These are phyloP conservation scores for Calonectria pteridis DNA, from an alignment of 2,329 filamentous ascomycete species.

Conservation along the genomic window DNA sequence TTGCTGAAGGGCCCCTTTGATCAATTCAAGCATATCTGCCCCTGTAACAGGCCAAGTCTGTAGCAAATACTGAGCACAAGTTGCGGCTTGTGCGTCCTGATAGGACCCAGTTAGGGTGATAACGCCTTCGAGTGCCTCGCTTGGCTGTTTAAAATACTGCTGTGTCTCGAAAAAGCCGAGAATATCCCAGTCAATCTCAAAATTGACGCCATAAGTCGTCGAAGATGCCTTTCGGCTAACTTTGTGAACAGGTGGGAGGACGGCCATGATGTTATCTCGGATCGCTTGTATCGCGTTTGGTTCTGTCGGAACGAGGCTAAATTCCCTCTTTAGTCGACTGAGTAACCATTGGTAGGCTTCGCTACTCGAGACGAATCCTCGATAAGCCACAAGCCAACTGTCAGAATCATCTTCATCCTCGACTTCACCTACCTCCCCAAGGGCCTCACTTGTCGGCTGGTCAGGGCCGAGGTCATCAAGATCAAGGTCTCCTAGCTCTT, in stretches of 20 bases:
- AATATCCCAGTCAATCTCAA: slow-evolving; percentile 6
- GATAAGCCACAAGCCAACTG: not conserved
- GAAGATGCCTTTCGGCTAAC: not conserved
- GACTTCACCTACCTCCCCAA: not conserved
- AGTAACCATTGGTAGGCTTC: slow-evolving; percentile 18
- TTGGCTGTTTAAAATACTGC: not conserved
- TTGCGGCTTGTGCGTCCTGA: slow-evolving; percentile 10
- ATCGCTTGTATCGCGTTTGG: not conserved
- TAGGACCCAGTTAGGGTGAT: slow-evolving; percentile 18
- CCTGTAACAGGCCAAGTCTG: slow-evolving; percentile 21
- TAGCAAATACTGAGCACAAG: slow-evolving; percentile 10
- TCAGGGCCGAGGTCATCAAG: not conserved
- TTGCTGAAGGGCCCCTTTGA: not conserved
- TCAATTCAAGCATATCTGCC: not conserved
- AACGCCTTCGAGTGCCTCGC: not conserved
- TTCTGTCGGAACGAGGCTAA: slow-evolving; percentile 1
- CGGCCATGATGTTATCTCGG: not conserved
- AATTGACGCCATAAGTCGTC: not conserved
- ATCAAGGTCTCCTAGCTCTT: not conserved
- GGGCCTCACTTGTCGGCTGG: not conserved
- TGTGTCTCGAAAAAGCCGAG: slow-evolving; percentile 6
- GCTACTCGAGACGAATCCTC: not conserved
- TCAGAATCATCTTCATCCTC: not conserved
- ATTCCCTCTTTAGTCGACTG: not conserved
- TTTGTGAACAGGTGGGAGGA: not conserved